phyloP scores from a whole-genome alignment of 768 basidiomycete species.

The Amanita jacksonii region DNA sequence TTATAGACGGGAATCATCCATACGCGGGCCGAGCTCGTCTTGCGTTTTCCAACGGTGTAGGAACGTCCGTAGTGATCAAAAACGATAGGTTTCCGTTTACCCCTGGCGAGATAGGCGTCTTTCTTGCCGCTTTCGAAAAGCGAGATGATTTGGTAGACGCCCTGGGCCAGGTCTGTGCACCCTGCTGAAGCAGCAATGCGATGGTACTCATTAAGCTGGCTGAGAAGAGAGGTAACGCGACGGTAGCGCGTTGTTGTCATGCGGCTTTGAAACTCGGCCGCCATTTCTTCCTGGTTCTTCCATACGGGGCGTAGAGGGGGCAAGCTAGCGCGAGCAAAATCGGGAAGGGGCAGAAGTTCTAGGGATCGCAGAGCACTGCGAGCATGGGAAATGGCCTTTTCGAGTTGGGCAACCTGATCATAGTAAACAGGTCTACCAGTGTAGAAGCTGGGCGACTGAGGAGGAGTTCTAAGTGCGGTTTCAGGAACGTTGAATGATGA shows the following conservation, averaged over 20 bases:
- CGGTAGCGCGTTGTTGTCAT: slow-evolving; percentile 68
- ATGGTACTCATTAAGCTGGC: slow-evolving; percentile 54
- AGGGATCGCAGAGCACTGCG: slow-evolving; percentile 50
- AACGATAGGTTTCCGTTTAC: slow-evolving; percentile 45
- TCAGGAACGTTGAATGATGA: background rate
- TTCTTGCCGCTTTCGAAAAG: slow-evolving; percentile 62
- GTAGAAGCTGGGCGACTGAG: slow-evolving; percentile 74
- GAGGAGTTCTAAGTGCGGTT: slow-evolving; percentile 21
- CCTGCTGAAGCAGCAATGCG: slow-evolving; percentile 52
- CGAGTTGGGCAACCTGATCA: slow-evolving; percentile 60
- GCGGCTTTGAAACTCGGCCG: slow-evolving; percentile 40
- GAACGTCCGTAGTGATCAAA: slow-evolving; percentile 75
- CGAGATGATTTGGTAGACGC: slow-evolving; percentile 41
- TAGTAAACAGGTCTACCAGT: slow-evolving; percentile 69
- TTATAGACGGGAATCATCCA: slow-evolving; percentile 75
- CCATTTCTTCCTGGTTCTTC: slow-evolving; percentile 57
- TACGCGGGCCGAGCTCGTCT: slow-evolving; percentile 83
- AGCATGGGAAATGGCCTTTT: slow-evolving; percentile 49
- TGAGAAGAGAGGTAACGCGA: slow-evolving; percentile 48
- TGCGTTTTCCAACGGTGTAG: slow-evolving; percentile 81
- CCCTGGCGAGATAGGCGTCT: slow-evolving; percentile 34
- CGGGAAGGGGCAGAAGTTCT: slow-evolving; percentile 73
- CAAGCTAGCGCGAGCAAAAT: slow-evolving; percentile 50
- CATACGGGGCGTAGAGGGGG: slow-evolving; percentile 56
- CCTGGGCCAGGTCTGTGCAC: slow-evolving; percentile 41